Evolutionary conservation across 2,329 filamentous ascomycete species (phyloP), one percentile per base, ranked within the genome.

Genomic region (Neofusicoccum sp.): DNA sequence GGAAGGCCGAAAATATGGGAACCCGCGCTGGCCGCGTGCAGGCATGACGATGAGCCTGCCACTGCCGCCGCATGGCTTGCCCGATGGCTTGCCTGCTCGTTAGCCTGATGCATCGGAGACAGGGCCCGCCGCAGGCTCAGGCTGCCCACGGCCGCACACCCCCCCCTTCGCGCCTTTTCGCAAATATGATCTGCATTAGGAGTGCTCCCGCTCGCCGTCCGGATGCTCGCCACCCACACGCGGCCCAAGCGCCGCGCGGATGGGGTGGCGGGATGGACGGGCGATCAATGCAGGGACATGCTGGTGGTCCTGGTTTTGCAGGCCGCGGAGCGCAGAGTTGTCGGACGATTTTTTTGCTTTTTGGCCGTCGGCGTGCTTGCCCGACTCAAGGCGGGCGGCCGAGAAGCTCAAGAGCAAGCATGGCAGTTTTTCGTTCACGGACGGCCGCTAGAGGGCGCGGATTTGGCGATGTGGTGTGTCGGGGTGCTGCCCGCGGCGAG

Each of bases 261-360:
- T 51, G 45, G 58, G 47, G 58, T 51, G 58, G 45, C 45, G 58
- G 58, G 47, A 53, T 60, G 58, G 47, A 59, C 57, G 45, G 58
- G 45, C 47, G 58, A 60, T 60, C 58, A 43, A 60, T 60, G 58
- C 58, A 60, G 58, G 58, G 58, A 60, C 58, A 60, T 53, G 57
- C 57, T 43, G 34, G 57, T 20, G 33, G 43, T 59, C 43, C 43
- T 48, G 57, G 44, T 53, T 48, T 28, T 47, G 54, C 54, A 31
- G 26, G 31, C 30, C 36, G 31, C 14, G 43, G 30, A 45, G 31
- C 54, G 40, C 40, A 36, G 54, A 36, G 40, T 47, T 47, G 54
- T 56, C 51, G 51, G 51, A 44, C 51, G 34, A 58, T 47, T 58
- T 44, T 33, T 9, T 56, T 56, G 43, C 33, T 59, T 60, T 53